A percentile compares a stretch with the other conserved stretches of the same genome.
phyloP scores from a whole-genome alignment of 2,329 filamentous ascomycete species.

The Colletotrichum caudatum region DNA sequence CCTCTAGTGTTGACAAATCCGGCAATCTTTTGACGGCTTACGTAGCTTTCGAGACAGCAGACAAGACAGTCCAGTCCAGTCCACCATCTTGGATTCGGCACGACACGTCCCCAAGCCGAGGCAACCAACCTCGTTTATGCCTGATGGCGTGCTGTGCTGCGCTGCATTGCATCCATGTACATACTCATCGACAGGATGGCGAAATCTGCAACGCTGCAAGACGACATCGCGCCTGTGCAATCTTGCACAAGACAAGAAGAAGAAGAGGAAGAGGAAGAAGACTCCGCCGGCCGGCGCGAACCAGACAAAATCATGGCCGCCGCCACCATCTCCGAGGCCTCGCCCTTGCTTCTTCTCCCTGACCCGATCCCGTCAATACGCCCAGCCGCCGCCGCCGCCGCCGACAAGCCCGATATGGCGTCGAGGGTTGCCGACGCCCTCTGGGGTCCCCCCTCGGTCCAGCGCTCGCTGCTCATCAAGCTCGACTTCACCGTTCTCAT shows the following conservation, averaged over 20 bases:
- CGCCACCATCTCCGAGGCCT: slow-evolving; percentile 14
- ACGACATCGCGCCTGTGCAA: slow-evolving; percentile 32
- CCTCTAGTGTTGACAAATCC: background rate
- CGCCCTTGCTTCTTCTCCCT: slow-evolving; percentile 26
- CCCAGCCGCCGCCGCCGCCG: background rate
- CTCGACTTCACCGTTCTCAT: slow-evolving; percentile 56
- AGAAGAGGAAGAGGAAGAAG: background rate
- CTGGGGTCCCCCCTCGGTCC: slow-evolving; percentile 39
- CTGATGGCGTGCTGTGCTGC: background rate
- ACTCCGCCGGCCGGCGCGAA: background rate
- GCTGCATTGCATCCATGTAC: background rate
- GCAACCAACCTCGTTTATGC: background rate
- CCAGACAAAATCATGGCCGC: slow-evolving; percentile 8
- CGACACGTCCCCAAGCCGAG: background rate
- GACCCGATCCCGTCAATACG: background rate
- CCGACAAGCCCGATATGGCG: slow-evolving; percentile 11
- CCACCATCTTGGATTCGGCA: background rate
- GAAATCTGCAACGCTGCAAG: slow-evolving; percentile 36
- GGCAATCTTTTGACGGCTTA: background rate
- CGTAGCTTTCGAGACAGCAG: background rate
- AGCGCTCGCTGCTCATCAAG: slow-evolving; percentile 51
- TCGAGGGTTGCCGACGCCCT: slow-evolving; percentile 26
- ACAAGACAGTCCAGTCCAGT: background rate
- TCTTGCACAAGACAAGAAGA: background rate
- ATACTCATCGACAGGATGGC: slow-evolving; percentile 6